These are phyloP conservation scores for Calonectria leucothoes DNA, from an alignment of 2,329 filamentous ascomycete species.

Conservation along the genomic window DNA sequence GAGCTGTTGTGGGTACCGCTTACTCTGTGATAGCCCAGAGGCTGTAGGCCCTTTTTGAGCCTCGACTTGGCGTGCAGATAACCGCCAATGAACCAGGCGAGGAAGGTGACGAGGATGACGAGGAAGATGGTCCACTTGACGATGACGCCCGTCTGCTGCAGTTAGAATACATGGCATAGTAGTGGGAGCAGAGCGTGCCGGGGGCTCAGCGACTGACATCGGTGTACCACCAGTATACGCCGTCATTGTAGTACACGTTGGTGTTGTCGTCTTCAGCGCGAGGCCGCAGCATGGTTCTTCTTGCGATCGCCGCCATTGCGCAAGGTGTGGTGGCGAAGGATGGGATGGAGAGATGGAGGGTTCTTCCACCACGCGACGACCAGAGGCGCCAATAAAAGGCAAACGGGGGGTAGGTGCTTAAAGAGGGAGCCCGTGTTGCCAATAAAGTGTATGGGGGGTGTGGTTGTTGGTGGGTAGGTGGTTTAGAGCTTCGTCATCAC, in stretches of 20 bases:
- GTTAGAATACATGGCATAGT: slow-evolving; percentile 20
- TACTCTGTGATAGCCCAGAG: slow-evolving; percentile 78
- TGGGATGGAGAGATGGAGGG: not conserved
- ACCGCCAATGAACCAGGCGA: slow-evolving; percentile 73
- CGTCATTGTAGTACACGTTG: slow-evolving; percentile 23
- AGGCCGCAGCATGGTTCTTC: slow-evolving; percentile 27
- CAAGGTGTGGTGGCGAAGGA: not conserved
- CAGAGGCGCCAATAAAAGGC: not conserved
- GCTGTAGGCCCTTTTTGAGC: slow-evolving; percentile 72
- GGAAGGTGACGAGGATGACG: slow-evolving; percentile 67
- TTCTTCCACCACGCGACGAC: slow-evolving; percentile 13
- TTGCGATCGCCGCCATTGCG: slow-evolving; percentile 33
- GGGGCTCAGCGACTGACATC: slow-evolving; percentile 35
- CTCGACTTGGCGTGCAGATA: slow-evolving; percentile 77
- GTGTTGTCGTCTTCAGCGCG: slow-evolving; percentile 31
- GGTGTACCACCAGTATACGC: slow-evolving; percentile 45
- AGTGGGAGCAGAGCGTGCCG: too few species aligned
- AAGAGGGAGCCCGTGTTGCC: slow-evolving; percentile 12
- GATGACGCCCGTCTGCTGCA: slow-evolving; percentile 67
- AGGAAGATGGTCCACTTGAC: slow-evolving; percentile 80
- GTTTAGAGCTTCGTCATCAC: slow-evolving; percentile 9
- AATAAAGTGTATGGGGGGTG: not conserved
- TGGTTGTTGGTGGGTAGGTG: not conserved
- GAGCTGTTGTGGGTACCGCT: slow-evolving; percentile 1
- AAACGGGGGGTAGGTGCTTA: not conserved